Percentiles rank a stretch among this genome's conserved stretches.
These are phyloP conservation scores for Plasmodium blacklocki DNA, from an alignment of 169 alveolate species.

Conservation along the genomic window DNA sequence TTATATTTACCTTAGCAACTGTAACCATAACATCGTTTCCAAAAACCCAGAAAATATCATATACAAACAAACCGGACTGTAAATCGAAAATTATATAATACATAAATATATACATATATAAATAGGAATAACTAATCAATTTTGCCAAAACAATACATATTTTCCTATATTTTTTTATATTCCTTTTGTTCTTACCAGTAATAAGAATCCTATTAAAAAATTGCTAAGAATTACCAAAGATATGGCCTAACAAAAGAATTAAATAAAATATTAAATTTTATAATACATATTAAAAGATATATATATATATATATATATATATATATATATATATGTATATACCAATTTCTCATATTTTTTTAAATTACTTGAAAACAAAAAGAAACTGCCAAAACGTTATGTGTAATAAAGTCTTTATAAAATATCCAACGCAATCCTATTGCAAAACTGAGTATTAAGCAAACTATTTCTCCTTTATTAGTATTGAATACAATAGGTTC, in stretches of 20 bases:
- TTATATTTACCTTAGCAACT: constrained; percentile 88
- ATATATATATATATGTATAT: constrained; percentile 5
- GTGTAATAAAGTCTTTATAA: constrained; percentile 68
- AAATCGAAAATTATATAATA: not conserved
- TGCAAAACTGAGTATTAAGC: constrained; percentile 37
- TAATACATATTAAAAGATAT: not conserved
- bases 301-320: not conserved
- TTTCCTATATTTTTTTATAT: not conserved
- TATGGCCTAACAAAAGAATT: constrained; percentile 35
- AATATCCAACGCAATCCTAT: constrained; percentile 69
- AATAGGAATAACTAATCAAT: not conserved
- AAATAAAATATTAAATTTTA: not conserved
- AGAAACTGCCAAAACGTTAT: constrained; percentile 71
- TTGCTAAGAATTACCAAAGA: constrained; percentile 71
- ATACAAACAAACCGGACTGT: constrained; percentile 90
- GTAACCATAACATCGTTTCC: constrained; percentile 96
- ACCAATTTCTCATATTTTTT: not conserved
- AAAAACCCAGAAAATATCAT: constrained; percentile 96
- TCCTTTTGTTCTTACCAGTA: constrained; percentile 23
- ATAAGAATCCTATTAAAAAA: constrained; percentile 64
- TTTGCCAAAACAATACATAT: not conserved
- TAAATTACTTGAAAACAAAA: constrained; percentile 71
- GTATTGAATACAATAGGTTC: constrained; percentile 70
- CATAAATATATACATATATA: not conserved
- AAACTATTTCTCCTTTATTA: constrained; percentile 70